Evolutionary conservation across 208 protist species (phyloP).

Genomic region (Acanthamoeba polyphaga): DNA sequence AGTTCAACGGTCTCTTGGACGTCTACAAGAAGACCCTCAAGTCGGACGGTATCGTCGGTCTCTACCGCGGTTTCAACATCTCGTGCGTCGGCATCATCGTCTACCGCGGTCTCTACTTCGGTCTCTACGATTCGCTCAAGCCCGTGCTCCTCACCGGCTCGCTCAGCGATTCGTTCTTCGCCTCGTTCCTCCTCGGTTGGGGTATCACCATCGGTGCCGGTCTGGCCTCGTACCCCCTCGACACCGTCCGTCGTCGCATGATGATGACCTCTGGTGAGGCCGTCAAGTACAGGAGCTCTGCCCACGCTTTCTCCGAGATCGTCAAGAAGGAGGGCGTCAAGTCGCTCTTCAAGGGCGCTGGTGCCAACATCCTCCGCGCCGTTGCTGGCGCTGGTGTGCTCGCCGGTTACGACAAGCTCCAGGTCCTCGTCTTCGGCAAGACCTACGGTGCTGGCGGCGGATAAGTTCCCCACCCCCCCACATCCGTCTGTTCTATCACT

Average conservation of each 20-base stretch:
- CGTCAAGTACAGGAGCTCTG: constrained; percentile 88
- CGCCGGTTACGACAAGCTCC: constrained; percentile 91
- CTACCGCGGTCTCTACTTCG: constrained; percentile 98
- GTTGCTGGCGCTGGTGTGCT: constrained; percentile 91
- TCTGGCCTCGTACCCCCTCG: constrained; percentile 96
- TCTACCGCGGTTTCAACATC: constrained; percentile 98
- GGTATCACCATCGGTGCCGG: constrained; percentile 88
- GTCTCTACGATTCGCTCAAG: constrained; percentile 94
- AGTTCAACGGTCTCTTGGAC: constrained; percentile 97
- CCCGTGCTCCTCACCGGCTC: constrained; percentile 78
- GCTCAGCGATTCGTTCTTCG: neutral
- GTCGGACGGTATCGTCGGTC: constrained; percentile 84
- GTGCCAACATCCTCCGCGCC: constrained; percentile 91
- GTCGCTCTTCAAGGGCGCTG: constrained; percentile 94
- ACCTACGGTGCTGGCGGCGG: constrained; percentile 3
- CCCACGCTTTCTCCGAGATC: constrained; percentile 89
- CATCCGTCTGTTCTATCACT: too few relatives aligned
- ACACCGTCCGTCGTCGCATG: constrained; percentile 98
- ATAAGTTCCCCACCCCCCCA: neutral
- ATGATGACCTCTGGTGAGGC: constrained; percentile 94
- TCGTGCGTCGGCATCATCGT: constrained; percentile 96
- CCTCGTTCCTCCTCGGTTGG: constrained; percentile 88
- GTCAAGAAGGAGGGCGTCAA: constrained; percentile 90
- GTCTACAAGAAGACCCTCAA: constrained; percentile 93
- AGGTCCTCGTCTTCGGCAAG: constrained; percentile 77